A percentile compares a stretch with the other conserved stretches of the same genome.
Evolutionary conservation across 106 monocot genomes (phyloP).

Genomic region (Platanthera guangdongensis): DNA sequence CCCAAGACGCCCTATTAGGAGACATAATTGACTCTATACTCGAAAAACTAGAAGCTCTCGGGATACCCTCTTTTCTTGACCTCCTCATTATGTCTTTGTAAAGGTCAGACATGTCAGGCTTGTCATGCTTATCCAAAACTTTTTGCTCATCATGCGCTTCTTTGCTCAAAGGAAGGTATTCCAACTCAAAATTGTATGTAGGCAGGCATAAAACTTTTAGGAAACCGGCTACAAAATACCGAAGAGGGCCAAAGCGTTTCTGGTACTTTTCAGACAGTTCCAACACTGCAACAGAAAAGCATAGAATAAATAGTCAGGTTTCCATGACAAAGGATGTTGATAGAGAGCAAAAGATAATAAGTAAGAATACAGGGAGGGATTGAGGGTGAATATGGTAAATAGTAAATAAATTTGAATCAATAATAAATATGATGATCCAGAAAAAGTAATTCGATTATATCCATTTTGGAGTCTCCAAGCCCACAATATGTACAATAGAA

Average conservation of each 20-base stretch:
- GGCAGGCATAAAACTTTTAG: slow-evolving; percentile 91
- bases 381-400: neutral
- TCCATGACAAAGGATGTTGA: no score
- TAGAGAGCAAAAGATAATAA: no score
- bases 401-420: neutral
- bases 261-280: slow-evolving; percentile 98
- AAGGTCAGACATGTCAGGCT: slow-evolving; percentile 45
- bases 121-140: slow-evolving; percentile 27
- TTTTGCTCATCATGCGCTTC: slow-evolving; percentile 26
- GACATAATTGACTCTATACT: slow-evolving; percentile 80
- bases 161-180: slow-evolving; percentile 69
- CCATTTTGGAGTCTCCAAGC: neutral
- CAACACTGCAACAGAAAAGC: slow-evolving; percentile 57
- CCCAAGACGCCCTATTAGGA: slow-evolving; percentile 55
- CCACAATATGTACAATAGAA: neutral
- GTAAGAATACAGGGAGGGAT: no score
- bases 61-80: slow-evolving; percentile 64
- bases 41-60: slow-evolving; percentile 75
- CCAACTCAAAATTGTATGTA: slow-evolving; percentile 83
- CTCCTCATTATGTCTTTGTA: slow-evolving; percentile 70
- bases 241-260: slow-evolving; percentile 93
- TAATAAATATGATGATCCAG: neutral
- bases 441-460: neutral
- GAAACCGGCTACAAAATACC: slow-evolving; percentile 95
- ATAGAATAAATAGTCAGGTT: neutral